Base-by-base conservation (phyloP, 2,329 filamentous ascomycete genomes). In the Alternaria alternata region DNA sequence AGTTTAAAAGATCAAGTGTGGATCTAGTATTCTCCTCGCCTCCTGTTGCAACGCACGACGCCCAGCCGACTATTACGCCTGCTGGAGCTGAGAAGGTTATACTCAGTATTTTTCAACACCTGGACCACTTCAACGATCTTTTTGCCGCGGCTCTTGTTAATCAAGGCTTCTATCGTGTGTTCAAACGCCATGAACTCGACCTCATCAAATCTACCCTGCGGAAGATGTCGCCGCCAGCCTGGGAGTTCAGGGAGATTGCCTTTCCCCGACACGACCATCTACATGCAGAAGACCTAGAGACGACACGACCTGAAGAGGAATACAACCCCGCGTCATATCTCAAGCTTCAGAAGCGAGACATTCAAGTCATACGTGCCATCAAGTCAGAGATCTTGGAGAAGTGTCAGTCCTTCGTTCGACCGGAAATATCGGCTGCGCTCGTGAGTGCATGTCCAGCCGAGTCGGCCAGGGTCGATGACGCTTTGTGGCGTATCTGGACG, bases 401-500 rank as follows among this genome's bases (percentile, higher is more conserved):
- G 62, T 79, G 87, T 63, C 80, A 84, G 61, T 82, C 83, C 0
- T 86, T 86, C 61, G 78, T 88, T 28, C 85, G 87, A 8, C 81
- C 81, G 1, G 85, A 87, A 56, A 88, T 87, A 0, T 80, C 85
- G 6, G 75, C 78, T 22, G 86, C 85, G 2, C 79, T 89, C 3
- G 78, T 82, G 1, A 84, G 83, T 4, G 73, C 80, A 20, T 80
- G 82, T 43, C 77, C 81, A 8, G 66, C 74, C 3, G 80, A 82
- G 8, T 81, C 84, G 1, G 78, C 80, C 41, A 83, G 86, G 57
- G 81, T 89, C 26, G 85, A 89, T 58, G 83, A 88, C 72, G 87
- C 87, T 0, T 82, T 89, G 48, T 89, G 87, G 86, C 84, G 87
- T 2, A 85, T 90, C 30, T 89, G 87, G 87, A 87, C 84, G 0